Conservation (phyloP, 805 yeast genomes). For the Yamadazyma kitorensis region DNA sequence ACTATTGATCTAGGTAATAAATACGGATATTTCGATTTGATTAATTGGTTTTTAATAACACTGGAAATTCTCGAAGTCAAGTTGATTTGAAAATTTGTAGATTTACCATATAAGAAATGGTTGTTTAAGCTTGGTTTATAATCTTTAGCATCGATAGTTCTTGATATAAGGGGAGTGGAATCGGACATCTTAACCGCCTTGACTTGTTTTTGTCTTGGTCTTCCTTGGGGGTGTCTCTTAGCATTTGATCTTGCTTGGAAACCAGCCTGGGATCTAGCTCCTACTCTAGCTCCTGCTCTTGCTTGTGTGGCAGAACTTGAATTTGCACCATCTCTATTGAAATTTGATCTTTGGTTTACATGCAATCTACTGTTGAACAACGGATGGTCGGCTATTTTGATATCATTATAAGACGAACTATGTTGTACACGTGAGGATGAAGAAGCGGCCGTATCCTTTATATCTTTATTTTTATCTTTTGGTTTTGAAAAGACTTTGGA, state of each 20-base stretch:
- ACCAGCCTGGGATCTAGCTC: conserved; percentile 3
- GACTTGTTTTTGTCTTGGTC: conserved; percentile 4
- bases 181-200: conserved; percentile 6
- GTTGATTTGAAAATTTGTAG: conserved; percentile 25
- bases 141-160: conserved; percentile 5
- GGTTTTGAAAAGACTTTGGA: neutral
- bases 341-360: neutral
- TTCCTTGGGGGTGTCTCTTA: conserved; percentile 5
- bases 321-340: no score
- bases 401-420: no score
- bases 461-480: neutral
- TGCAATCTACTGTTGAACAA: conserved; percentile 10
- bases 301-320: no score
- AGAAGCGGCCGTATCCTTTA: no score
- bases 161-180: conserved; percentile 7
- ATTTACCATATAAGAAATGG: conserved; percentile 39
- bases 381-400: conserved; percentile 21
- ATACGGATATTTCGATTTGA: conserved; percentile 41
- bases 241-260: conserved; percentile 5
- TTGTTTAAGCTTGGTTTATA: conserved; percentile 12
- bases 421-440: no score
- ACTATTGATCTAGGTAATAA: conserved; percentile 33
- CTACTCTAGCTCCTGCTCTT: neutral
- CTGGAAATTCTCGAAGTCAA: conserved; percentile 36
- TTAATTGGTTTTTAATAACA: conserved; percentile 35